Evolutionary conservation across 371 early-diverging fungal genomes (phyloP), one percentile per base, ranked within the genome.

Genomic region (Mortierella sp.): DNA sequence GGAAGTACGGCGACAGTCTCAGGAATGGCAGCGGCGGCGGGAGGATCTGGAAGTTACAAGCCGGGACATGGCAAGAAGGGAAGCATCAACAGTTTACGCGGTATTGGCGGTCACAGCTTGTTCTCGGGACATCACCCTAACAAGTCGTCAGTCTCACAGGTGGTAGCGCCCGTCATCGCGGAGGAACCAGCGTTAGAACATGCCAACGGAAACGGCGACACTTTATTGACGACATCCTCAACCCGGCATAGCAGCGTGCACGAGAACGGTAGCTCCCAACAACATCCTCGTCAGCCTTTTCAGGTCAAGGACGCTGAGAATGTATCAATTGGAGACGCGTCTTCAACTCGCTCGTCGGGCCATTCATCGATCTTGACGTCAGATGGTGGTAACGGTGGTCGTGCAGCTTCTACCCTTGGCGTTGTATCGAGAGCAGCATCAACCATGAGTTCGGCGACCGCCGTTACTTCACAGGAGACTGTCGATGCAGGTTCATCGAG

Each of bases 1-100:
- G 82, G 82, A 51, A 78, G 79, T 58, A 85, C 70, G 58, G 79
- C 86, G 5, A 86, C 81, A 46, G 71, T 82, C 18, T 65, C 68
- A 6, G 77, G 80, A 27, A 63, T 58, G 73, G 78, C 78, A 12
- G 72, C 74, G 8, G 56, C 70, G 18, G 75, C 65, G 80, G 68
- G 75, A 75, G 80, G 76, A 21, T 32, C 74, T 10, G 71, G 70
- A 38, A 76, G 79, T 14, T 81, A 49, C 48, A 85, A 81, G 55
- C 86, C 86, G 24, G 86, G 86, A n/a, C 86, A 85, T 49, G 75
- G 58, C 4, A 79, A 75, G 24, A 79, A 78, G 32, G 79, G 80
- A 35, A 85, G 86, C 55, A 79, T 85, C 38, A 79, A 75, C 63
- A 85, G 86, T 60, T 44, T 85, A 12, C 58, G 80, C 4, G 86